Evolutionary conservation across 768 basidiomycete genomes (phyloP), one percentile per base, ranked within the genome.

Genomic region (Russula abietina): DNA sequence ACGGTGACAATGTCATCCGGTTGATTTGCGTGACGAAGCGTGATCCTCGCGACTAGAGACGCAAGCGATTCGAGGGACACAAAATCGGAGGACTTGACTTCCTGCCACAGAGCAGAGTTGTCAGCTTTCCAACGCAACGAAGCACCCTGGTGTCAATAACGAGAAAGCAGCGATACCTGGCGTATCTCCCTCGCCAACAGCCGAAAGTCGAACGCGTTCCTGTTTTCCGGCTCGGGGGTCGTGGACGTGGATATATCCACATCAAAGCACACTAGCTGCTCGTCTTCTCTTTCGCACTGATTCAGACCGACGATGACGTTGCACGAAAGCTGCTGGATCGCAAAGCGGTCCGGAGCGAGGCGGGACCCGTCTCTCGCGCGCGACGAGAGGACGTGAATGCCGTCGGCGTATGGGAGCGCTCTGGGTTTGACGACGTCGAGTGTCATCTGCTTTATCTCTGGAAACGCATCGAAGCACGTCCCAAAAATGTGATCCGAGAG

Each of bases 31-130:
- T 71, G 61, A 12, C 69, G 54, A 17, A 89, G 76, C 0, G 88
- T 82, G 22, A 86, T 76, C 19, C 74, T 75, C 7, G 86, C 83
- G 4, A 81, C 79, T n/a, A 92, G 74, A 1, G 88, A 82, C 70
- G 93, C 90, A 45, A 92, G 73, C 0, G 89, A 91, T 26, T 93
- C 90, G 46, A 92, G 73, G 0, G 89, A 92, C 26, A 81, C 72
- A 69, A 78, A 89, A 0, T 77, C 73, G 0, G 87, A 81, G 0
- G 69, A 59, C 19, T 73, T 69, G 4, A 48, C 26, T 43, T 49
- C 30, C 67, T 33, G 58, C 22, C 38, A 52, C 19, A 39, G 30
- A 14, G 26, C 28, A 30, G 28, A 2, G 28, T 30, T 10, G 52
- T 57, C n/a, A 41, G n/a, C 43, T 7, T 26, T n/a, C 45, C 8